Evolutionary conservation across 805 yeast species (phyloP).

Genomic region (Tetrapisispora arboricola): DNA sequence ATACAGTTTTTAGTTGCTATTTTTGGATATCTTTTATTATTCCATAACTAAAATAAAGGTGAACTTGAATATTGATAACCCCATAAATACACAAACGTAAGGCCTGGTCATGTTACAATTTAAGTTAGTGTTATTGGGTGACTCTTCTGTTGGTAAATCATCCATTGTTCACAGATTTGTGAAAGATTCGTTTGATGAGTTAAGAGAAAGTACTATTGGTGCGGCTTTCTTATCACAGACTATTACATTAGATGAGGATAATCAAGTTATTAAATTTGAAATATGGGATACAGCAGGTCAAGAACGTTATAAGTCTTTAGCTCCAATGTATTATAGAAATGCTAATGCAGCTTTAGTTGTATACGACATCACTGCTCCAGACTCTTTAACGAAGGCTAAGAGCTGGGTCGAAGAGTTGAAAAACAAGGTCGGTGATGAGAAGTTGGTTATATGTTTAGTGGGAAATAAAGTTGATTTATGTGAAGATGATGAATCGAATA

Average conservation of each 20-base stretch:
- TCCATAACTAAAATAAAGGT: no score
- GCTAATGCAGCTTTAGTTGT: constrained; percentile 81
- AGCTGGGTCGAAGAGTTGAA: constrained; percentile 89
- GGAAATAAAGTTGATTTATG: constrained; percentile 76
- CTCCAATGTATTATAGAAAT: constrained; percentile 77
- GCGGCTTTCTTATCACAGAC: constrained; percentile 93
- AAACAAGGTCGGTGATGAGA: constrained; percentile 62
- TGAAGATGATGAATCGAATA: constrained; percentile 45
- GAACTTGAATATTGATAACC: neutral
- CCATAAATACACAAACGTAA: no score
- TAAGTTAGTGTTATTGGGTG: constrained; percentile 68
- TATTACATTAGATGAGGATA: constrained; percentile 15
- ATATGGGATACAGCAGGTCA: constrained; percentile 98
- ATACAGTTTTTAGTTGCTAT: neutral
- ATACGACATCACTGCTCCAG: constrained; percentile 63
- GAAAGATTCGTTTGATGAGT: constrained; percentile 60
- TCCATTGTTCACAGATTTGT: constrained; percentile 79
- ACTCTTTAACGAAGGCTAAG: constrained; percentile 69
- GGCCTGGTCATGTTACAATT: constrained; percentile 43
- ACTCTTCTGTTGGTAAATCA: constrained; percentile 73
- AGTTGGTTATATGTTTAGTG: constrained; percentile 71
- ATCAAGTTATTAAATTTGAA: constrained; percentile 41
- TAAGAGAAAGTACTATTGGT: constrained; percentile 90
- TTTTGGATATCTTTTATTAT: no score
- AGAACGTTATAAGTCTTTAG: constrained; percentile 70